phyloP scores from a whole-genome alignment of 768 basidiomycete genomes.

The Tulasnella sp. region DNA sequence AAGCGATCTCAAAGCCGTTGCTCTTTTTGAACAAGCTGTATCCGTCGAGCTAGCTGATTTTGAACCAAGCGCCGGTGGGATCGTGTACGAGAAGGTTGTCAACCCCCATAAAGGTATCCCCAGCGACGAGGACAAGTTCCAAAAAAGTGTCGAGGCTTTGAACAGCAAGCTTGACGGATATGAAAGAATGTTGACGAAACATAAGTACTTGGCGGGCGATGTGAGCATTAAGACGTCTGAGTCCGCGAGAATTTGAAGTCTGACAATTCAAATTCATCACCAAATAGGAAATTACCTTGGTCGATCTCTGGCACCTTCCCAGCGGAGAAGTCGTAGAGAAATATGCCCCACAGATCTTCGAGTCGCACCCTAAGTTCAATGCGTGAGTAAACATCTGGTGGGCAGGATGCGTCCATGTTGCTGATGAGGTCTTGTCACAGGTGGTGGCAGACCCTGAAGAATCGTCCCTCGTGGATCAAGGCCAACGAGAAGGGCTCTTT shows the following conservation, averaged over 20 bases:
- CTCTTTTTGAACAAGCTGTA: constrained; percentile 48
- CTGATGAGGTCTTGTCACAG: background rate
- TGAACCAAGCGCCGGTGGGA: constrained; percentile 34
- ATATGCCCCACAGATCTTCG: background rate
- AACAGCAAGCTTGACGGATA: constrained; percentile 48
- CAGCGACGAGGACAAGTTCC: constrained; percentile 20
- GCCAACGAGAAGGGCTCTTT: background rate
- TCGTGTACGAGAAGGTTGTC: constrained; percentile 30
- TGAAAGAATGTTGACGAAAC: constrained; percentile 53
- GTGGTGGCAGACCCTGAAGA: background rate
- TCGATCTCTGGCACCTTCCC: constrained; percentile 26
- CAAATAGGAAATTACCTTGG: background rate
- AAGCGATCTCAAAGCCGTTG: constrained; percentile 38
- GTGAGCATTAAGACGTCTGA: too few species aligned
- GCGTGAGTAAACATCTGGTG: background rate
- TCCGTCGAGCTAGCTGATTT: constrained; percentile 55
- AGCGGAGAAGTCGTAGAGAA: background rate
- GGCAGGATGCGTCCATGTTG: background rate
- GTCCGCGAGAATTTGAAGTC: too few species aligned
- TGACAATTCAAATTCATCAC: background rate
- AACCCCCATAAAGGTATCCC: constrained; percentile 17
- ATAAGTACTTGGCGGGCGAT: constrained; percentile 49
- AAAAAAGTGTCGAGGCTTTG: constrained; percentile 33
- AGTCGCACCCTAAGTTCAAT: constrained; percentile 9
- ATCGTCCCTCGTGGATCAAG: background rate